These are phyloP conservation scores for Lyophyllum semitale DNA, from an alignment of 768 basidiomycete genomes.

Conservation along the genomic window DNA sequence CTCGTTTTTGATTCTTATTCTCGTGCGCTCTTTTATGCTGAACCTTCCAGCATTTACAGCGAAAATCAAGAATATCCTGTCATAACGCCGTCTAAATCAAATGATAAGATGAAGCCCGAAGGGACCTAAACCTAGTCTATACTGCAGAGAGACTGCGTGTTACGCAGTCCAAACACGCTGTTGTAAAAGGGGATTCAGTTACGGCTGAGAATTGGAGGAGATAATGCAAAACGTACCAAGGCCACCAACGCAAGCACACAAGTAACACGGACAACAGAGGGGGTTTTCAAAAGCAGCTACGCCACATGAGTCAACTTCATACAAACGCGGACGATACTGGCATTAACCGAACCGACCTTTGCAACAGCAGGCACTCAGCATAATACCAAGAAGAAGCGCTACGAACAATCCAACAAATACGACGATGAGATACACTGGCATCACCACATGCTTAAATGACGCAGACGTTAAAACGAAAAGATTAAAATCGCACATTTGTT, in stretches of 20 bases:
- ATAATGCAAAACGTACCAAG: conserved; percentile 43
- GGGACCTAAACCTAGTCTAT: conserved; percentile 30
- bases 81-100: no score
- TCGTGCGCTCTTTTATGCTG: no score
- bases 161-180: conserved; percentile 71
- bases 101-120: no score
- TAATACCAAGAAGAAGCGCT: conserved; percentile 53
- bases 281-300: conserved; percentile 46
- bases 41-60: no score
- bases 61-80: no score
- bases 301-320: neutral
- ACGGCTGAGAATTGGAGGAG: no score
- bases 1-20: no score
- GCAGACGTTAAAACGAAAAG: neutral
- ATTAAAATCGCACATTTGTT: conserved; percentile 39
- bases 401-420: conserved; percentile 65
- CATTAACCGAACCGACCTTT: conserved; percentile 39
- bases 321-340: no score
- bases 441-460: neutral
- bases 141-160: conserved; percentile 67
- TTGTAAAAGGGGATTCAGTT: no score
- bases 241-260: conserved; percentile 73
- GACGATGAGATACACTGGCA: conserved; percentile 61
- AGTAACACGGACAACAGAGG: conserved; percentile 68
- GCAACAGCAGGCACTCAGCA: conserved; percentile 70